A percentile compares a stretch with the other conserved stretches of the same genome.
These are phyloP conservation scores for Cordyceps cicadae DNA, from an alignment of 2,329 filamentous ascomycete genomes.

Conservation along the genomic window DNA sequence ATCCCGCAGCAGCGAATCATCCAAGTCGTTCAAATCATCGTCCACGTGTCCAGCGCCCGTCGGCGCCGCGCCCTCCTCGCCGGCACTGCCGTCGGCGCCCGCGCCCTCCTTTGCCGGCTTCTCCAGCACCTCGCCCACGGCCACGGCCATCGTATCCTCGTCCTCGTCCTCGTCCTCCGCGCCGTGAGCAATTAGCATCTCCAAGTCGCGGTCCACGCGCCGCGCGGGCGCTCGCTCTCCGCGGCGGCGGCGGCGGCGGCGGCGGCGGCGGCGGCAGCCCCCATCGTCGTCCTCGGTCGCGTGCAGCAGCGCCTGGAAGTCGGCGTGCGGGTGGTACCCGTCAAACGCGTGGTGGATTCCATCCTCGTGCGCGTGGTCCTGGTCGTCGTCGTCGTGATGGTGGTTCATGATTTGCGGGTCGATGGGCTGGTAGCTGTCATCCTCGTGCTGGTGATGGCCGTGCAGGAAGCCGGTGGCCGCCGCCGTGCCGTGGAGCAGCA, in stretches of 20 bases:
- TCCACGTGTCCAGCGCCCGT: neutral
- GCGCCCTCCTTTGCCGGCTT: slow-evolving; percentile 13
- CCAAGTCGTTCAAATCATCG: slow-evolving; percentile 10
- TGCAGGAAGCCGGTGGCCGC: slow-evolving; percentile 12
- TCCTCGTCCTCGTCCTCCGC: slow-evolving; percentile 17
- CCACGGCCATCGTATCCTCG: slow-evolving; percentile 1
- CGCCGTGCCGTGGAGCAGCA: slow-evolving; percentile 17
- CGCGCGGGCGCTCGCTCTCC: slow-evolving; percentile 22
- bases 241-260: neutral
- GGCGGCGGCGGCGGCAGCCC: neutral
- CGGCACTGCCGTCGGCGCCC: neutral
- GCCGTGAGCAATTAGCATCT: slow-evolving; percentile 43
- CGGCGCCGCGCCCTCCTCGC: neutral
- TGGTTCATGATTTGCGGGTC: slow-evolving; percentile 52
- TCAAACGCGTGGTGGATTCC: slow-evolving; percentile 25
- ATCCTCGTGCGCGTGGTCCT: slow-evolving; percentile 20
- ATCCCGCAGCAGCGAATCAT: neutral
- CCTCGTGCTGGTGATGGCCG: slow-evolving; percentile 23
- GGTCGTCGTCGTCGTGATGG: slow-evolving; percentile 15
- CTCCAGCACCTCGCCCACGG: slow-evolving; percentile 1
- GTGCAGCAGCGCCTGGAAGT: slow-evolving; percentile 47
- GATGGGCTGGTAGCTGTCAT: slow-evolving; percentile 44
- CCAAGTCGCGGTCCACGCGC: slow-evolving; percentile 42
- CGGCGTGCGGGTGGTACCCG: slow-evolving; percentile 34
- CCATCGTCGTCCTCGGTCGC: slow-evolving; percentile 32